Evolutionary conservation across 768 basidiomycete genomes (phyloP), one percentile per base, ranked within the genome.

Genomic region (Lactarius sp.): DNA sequence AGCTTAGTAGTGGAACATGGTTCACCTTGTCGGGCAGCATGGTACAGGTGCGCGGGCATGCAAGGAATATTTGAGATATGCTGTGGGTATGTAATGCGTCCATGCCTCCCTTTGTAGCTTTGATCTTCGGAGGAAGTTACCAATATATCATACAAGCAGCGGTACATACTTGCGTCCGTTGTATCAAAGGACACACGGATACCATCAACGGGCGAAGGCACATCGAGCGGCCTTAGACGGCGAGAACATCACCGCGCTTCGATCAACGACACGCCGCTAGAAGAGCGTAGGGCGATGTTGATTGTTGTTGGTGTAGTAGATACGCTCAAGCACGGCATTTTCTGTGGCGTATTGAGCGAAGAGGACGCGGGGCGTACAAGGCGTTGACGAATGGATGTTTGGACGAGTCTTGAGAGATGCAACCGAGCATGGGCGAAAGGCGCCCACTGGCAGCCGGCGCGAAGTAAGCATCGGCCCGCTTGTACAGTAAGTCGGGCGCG

Each of bases 271-370:
- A 36, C 83, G 83, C 69, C 81, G 77, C 87, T 88, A 92, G 72
- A 90, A 90, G 12, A 90, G 73, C 31, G 86, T 80, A 4, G 78
- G 71, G 37, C 84, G 80, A 71, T 89, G 88, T 69, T 93, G 90
- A 67, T 91, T 92, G 70, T 87, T 89, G 66, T 83, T 84, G 68
- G 88, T 90, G 75, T 92, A 92, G 71, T 85, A 86, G 2, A 92
- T 71, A 64, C 86, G 78, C 68, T 85, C 83, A 41, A 92, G 76
- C n/a, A 88, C 72, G 56, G 80, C 80, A 5, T 83, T 71, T 68
- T 90, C 88, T 33, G 82, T 78, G 3, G 74, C 67, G 47, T 81
- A 77, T 14, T 76, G 70, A 14, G 75, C 65, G 51, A 83, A 68
- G 12, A 76, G 74, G 46, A 76, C 70, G 52, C 79, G 80, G 18